Percentiles rank a stretch among this genome's conserved stretches.
Conservation (phyloP, 441 rosid species). For the Pelargonium cotyledonis region DNA sequence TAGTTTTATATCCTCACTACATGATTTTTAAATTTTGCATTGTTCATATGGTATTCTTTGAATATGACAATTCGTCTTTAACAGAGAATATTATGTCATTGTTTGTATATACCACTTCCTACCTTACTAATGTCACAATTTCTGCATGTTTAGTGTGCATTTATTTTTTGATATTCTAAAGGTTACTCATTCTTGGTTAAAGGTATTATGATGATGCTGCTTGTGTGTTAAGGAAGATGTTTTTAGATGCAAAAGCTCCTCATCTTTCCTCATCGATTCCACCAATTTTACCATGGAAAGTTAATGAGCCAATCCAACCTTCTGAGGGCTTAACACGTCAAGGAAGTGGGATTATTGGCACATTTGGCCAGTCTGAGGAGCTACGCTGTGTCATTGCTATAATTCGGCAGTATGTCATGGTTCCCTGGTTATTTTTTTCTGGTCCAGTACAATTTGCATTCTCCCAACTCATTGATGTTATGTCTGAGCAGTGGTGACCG, state of each 20-base stretch:
- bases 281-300: slow-evolving; percentile 92
- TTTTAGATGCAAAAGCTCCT: slow-evolving; percentile 98
- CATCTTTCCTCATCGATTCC: slow-evolving; percentile 93
- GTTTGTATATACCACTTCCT: not conserved
- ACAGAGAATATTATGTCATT: not conserved
- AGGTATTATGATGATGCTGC: slow-evolving; percentile 99
- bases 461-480: slow-evolving; percentile 22
- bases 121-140: not conserved
- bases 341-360: slow-evolving; percentile 97
- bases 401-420: slow-evolving; percentile 80
- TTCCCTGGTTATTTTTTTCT: slow-evolving; percentile 13
- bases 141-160: slow-evolving; percentile 10
- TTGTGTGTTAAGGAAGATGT: slow-evolving; percentile 94
- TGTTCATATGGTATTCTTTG: no score
- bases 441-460: not conserved
- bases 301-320: slow-evolving; percentile 72
- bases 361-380: slow-evolving; percentile 97
- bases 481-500: slow-evolving; percentile 80
- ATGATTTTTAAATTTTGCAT: no score
- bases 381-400: slow-evolving; percentile 96
- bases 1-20: no score
- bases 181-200: slow-evolving; percentile 17
- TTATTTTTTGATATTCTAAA: slow-evolving; percentile 16
- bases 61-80: no score
- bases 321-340: slow-evolving; percentile 89